A percentile compares a stretch with the other conserved stretches of the same genome.
phyloP scores from a whole-genome alignment of 805 yeast species.

The Lipomyces sp. region DNA sequence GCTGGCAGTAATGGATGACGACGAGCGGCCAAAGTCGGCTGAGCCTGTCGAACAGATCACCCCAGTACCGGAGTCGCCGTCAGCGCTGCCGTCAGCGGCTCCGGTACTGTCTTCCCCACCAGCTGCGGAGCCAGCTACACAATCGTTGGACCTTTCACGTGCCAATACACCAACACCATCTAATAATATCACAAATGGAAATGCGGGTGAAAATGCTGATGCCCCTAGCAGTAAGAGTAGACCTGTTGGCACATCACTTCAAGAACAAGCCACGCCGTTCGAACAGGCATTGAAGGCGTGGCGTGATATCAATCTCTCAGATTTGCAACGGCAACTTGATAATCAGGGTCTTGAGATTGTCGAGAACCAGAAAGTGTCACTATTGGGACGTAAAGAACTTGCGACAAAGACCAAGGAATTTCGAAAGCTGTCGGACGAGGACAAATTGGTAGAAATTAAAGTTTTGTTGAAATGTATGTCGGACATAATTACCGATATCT shows the following conservation, averaged over 20 bases:
- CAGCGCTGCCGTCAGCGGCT: constrained; percentile 13
- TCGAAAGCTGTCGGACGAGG: constrained; percentile 68
- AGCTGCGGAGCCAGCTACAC: constrained; percentile 8
- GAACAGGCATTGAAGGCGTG: constrained; percentile 39
- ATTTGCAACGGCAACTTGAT: constrained; percentile 74
- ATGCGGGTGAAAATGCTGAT: background rate
- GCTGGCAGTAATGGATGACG: constrained; percentile 10
- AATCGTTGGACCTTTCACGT: background rate
- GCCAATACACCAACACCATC: background rate
- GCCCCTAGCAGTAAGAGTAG: background rate
- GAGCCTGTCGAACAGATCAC: constrained; percentile 4
- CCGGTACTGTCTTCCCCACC: constrained; percentile 12
- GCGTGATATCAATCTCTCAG: constrained; percentile 65
- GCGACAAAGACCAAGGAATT: constrained; percentile 88
- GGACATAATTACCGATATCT: background rate
- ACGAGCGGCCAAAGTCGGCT: constrained; percentile 4
- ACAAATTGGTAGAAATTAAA: constrained; percentile 68
- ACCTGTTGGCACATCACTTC: constrained; percentile 9
- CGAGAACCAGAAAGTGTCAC: constrained; percentile 68
- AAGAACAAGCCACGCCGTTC: constrained; percentile 35
- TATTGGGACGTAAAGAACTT: constrained; percentile 71
- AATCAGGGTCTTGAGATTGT: constrained; percentile 73
- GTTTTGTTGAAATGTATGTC: constrained; percentile 56
- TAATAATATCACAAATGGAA: background rate
- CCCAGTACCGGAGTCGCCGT: constrained; percentile 2